Evolutionary conservation across 1,284 basidiomycete species (phyloP).

Genomic region (Retiboletus flavoniger): DNA sequence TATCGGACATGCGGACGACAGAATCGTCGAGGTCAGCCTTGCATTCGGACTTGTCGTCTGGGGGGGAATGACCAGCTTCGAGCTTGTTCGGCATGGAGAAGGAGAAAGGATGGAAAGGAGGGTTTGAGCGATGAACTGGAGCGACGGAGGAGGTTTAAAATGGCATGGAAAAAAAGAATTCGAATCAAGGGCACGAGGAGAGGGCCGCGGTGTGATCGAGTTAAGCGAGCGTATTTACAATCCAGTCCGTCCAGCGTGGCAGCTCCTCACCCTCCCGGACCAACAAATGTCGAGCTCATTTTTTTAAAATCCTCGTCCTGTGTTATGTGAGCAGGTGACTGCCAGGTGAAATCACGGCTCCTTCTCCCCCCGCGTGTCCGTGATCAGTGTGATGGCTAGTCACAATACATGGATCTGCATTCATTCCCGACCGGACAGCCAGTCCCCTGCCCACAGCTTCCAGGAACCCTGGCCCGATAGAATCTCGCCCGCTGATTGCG

Average conservation of each 20-base stretch:
- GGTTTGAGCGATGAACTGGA: conserved; percentile 21
- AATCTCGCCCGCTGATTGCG: conserved; percentile 26
- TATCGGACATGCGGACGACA: conserved; percentile 47
- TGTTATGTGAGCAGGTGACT: not conserved
- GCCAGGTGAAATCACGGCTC: not conserved
- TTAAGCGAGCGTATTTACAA: conserved; percentile 41
- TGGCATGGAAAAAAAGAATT: conserved; percentile 59
- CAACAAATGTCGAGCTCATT: conserved; percentile 1
- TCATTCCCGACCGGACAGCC: conserved; percentile 32
- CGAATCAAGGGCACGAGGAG: conserved; percentile 65
- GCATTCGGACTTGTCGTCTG: conserved; percentile 34
- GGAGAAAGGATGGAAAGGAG: conserved; percentile 22
- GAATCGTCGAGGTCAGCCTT: conserved; percentile 44
- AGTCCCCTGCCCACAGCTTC: conserved; percentile 25
- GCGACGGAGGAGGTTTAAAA: conserved; percentile 43
- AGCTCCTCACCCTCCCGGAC: conserved; percentile 9
- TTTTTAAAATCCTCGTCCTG: not conserved
- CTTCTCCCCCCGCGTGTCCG: conserved; percentile 1
- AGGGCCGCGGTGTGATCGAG: conserved; percentile 44
- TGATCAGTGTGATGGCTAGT: conserved; percentile 5
- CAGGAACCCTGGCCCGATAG: conserved; percentile 30
- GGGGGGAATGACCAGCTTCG: conserved; percentile 35
- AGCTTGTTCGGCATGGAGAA: conserved; percentile 47
- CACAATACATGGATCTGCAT: conserved; percentile 32
- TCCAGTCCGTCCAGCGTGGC: conserved; percentile 33